phyloP scores from a whole-genome alignment of 208 protist species.

The Vickermania spadyakhi region DNA sequence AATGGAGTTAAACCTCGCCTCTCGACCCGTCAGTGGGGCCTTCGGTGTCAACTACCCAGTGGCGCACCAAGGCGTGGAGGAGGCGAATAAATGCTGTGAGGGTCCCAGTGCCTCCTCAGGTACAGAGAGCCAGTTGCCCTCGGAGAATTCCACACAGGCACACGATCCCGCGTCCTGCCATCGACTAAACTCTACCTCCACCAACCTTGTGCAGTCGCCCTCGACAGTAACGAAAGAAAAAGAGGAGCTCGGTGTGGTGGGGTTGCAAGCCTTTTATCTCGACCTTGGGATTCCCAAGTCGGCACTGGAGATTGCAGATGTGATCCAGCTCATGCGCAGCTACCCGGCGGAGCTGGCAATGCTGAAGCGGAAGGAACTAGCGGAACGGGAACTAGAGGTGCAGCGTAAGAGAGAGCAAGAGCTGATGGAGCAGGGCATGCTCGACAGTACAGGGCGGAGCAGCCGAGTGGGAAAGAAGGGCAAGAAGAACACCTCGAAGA shows the following conservation, averaged over 20 bases:
- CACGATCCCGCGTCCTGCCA: neutral
- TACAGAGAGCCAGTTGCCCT: neutral
- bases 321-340: slow-evolving; percentile 25
- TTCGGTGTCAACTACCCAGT: neutral
- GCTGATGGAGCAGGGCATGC: neutral
- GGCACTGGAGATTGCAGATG: slow-evolving; percentile 35
- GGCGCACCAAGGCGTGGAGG: neutral
- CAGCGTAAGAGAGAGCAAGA: neutral
- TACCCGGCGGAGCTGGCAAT: slow-evolving; percentile 14
- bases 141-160: neutral
- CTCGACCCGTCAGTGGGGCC: neutral
- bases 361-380: slow-evolving; percentile 7
- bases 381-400: slow-evolving; percentile 3
- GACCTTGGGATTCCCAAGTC: slow-evolving; percentile 30
- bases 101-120: neutral
- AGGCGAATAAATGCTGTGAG: too few species aligned
- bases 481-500: neutral
- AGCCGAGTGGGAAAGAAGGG: neutral
- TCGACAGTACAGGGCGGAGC: neutral
- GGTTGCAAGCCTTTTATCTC: slow-evolving; percentile 35
- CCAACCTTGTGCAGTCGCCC: neutral
- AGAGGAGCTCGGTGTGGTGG: slow-evolving; percentile 19
- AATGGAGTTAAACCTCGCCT: slow-evolving; percentile 8
- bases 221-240: neutral
- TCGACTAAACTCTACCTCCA: neutral